Conservation (phyloP, 2,329 filamentous ascomycete genomes). For the Fusarium sp. region DNA sequence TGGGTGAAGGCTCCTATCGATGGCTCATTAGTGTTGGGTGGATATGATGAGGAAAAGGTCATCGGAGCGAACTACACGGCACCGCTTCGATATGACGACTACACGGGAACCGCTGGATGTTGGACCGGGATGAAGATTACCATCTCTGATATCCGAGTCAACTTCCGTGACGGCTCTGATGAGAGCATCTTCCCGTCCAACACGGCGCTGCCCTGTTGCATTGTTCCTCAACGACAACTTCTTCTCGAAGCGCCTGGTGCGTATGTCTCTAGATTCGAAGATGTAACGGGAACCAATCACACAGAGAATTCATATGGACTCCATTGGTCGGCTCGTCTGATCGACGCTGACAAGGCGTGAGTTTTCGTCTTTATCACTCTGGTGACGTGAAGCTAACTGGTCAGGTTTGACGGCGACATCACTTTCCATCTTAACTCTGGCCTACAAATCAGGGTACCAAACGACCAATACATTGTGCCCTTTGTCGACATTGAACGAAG, state of each 20-base stretch:
- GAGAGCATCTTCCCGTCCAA: conserved; percentile 45
- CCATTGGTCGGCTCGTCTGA: conserved; percentile 33
- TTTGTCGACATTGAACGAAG: conserved; percentile 45
- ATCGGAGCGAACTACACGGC: conserved; percentile 47
- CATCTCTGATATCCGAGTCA: conserved; percentile 43
- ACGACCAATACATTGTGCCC: conserved; percentile 47
- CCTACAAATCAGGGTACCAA: conserved; percentile 47
- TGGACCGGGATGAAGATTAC: conserved; percentile 40
- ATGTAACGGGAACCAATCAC: conserved; percentile 25
- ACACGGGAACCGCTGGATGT: conserved; percentile 28
- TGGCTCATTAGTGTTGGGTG: conserved; percentile 49
- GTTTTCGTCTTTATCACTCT: not conserved
- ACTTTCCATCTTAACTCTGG: conserved; percentile 46
- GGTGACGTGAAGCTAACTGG: not conserved
- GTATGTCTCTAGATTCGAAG: conserved; percentile 39
- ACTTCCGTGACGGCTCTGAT: conserved; percentile 45
- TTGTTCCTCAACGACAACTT: conserved; percentile 49
- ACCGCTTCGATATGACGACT: conserved; percentile 35
- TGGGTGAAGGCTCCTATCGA: conserved; percentile 47
- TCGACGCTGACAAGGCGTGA: conserved; percentile 35
- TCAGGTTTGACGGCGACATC: conserved; percentile 48
- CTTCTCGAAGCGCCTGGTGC: conserved; percentile 44
- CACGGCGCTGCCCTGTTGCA: conserved; percentile 42
- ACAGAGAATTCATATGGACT: conserved; percentile 22
- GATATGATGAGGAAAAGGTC: conserved; percentile 50